These are phyloP conservation scores for Wickerhamomyces rabaulensis DNA, from an alignment of 805 yeast genomes.

Conservation along the genomic window DNA sequence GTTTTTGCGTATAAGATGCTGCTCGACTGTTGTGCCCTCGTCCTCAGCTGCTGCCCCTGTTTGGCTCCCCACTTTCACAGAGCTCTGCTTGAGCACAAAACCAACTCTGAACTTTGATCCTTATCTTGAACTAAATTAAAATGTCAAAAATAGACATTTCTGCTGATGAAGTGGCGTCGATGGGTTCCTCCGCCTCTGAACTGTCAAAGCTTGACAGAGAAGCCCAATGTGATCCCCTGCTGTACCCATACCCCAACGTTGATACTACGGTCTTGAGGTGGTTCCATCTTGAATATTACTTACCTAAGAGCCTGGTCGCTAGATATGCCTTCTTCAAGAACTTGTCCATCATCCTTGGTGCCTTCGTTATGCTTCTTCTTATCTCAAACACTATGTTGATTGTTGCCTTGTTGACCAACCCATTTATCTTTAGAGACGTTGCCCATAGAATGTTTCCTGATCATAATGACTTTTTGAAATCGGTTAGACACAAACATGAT, in stretches of 20 bases:
- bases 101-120: too few species aligned
- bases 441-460: neutral
- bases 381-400: neutral
- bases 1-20: neutral
- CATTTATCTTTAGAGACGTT: neutral
- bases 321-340: neutral
- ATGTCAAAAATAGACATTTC: too few species aligned
- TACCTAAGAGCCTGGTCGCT: neutral
- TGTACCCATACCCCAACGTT: neutral
- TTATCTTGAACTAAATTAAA: too few species aligned
- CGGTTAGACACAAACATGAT: neutral
- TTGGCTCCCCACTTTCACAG: too few species aligned
- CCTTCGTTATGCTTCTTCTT: neutral
- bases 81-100: too few species aligned
- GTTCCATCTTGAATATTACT: neutral
- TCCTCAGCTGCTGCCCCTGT: too few species aligned
- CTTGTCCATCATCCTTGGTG: neutral
- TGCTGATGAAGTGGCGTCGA: too few species aligned
- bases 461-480: neutral
- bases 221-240: neutral
- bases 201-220: neutral
- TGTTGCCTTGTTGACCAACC: neutral
- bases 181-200: neutral
- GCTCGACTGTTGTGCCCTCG: too few species aligned
- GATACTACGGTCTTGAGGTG: neutral